These are phyloP conservation scores for Leccinum proximum DNA, from an alignment of 1,284 basidiomycete species.

Conservation along the genomic window DNA sequence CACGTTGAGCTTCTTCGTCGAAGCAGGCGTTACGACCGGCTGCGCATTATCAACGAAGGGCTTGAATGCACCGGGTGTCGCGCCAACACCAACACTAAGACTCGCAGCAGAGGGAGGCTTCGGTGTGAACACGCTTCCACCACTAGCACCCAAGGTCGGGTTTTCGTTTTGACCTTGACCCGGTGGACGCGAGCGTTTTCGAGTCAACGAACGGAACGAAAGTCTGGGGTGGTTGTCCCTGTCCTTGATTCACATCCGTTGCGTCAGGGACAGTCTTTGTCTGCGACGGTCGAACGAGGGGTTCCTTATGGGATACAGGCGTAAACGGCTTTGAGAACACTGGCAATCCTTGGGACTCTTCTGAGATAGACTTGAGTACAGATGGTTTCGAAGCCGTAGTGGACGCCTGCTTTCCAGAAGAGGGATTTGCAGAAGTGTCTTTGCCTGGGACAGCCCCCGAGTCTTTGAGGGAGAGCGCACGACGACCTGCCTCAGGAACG, in stretches of 20 bases:
- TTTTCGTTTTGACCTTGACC: conserved; percentile 37
- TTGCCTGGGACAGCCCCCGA: conserved; percentile 22
- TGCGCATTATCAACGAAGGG: conserved; percentile 43
- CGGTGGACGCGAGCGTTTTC: conserved; percentile 57
- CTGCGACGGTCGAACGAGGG: conserved; percentile 27
- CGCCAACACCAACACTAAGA: conserved; percentile 7
- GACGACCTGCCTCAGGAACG: conserved; percentile 32
- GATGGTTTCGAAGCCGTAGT: conserved; percentile 26
- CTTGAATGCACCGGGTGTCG: conserved; percentile 33
- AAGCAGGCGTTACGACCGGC: conserved; percentile 29
- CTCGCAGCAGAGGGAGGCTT: conserved; percentile 33
- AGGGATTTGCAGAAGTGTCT: conserved; percentile 19
- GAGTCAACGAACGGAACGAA: conserved; percentile 54
- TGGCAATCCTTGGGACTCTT: conserved; percentile 33
- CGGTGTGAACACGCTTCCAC: conserved; percentile 38
- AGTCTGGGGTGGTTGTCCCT: conserved; percentile 21
- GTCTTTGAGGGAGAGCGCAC: conserved; percentile 38
- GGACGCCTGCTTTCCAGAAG: conserved; percentile 17
- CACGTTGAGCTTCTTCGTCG: conserved; percentile 21
- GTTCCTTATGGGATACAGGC: conserved; percentile 43
- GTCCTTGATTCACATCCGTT: conserved; percentile 13
- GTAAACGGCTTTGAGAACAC: conserved; percentile 63
- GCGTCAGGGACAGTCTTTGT: conserved; percentile 21
- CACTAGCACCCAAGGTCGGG: conserved; percentile 13
- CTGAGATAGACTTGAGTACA: conserved; percentile 29